Conservation (phyloP, 768 basidiomycete genomes). For the Termitomyces sp. region DNA sequence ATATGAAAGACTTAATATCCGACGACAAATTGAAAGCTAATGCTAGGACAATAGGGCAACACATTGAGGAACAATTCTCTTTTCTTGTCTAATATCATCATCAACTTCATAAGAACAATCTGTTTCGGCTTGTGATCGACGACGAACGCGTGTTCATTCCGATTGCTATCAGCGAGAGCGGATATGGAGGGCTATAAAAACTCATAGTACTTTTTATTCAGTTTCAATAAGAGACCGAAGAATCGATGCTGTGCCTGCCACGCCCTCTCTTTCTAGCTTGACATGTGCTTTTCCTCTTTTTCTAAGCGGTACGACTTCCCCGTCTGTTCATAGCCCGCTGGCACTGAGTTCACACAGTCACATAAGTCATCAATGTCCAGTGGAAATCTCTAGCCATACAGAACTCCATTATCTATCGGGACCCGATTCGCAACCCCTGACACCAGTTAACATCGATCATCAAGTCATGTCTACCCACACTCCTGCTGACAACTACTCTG, state of each 20-base stretch:
- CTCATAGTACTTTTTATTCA: no score
- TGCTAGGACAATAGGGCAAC: neutral
- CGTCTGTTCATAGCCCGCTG: no score
- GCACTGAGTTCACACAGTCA: no score
- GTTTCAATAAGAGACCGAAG: neutral
- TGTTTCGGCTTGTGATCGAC: neutral
- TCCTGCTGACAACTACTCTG: no score
- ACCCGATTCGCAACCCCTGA: neutral
- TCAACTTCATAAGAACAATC: neutral
- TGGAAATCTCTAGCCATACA: neutral
- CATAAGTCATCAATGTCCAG: no score
- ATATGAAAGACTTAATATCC: neutral
- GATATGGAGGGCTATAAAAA: no score
- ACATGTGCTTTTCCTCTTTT: neutral
- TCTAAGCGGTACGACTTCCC: neutral
- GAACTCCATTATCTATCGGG: neutral
- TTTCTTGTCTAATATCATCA: neutral
- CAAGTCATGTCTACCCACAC: neutral
- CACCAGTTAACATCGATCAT: neutral
- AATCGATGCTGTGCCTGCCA: no score
- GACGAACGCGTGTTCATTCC: neutral
- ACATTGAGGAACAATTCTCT: no score
- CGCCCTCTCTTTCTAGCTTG: no score
- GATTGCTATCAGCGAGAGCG: no score
- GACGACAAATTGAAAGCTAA: neutral